Percentiles rank a stretch among this genome's conserved stretches.
These are phyloP conservation scores for Nicotiana sylvestris DNA, from an alignment of 257 asterid genomes.

Conservation along the genomic window DNA sequence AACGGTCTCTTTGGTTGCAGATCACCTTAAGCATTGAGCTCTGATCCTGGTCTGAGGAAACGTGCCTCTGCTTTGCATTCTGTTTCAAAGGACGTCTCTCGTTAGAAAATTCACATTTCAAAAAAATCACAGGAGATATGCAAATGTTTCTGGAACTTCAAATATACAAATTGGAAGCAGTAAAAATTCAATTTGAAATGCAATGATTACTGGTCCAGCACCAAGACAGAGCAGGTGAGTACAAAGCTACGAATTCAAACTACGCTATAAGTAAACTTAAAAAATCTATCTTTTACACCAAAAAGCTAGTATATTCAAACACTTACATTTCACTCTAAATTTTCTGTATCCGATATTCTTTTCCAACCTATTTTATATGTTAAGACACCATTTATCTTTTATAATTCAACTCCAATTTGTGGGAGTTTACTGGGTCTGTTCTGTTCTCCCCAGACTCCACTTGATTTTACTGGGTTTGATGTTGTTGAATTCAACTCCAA, in stretches of 20 bases:
- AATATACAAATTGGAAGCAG: background rate
- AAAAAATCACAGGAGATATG: background rate
- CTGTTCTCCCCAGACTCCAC: no score
- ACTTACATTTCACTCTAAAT: background rate
- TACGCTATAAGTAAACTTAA: background rate
- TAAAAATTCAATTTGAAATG: background rate
- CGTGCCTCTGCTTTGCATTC: constrained; percentile 75
- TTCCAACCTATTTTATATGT: background rate
- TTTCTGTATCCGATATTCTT: background rate
- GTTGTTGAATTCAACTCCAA: no score
- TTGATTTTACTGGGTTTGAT: no score
- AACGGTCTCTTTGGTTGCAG: constrained; percentile 98
- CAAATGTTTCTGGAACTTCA: background rate
- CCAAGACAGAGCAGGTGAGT: background rate
- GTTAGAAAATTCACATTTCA: background rate
- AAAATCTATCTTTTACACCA: background rate
- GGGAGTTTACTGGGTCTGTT: no score
- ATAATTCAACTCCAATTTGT: no score
- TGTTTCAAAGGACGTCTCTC: constrained; percentile 19
- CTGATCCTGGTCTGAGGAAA: constrained; percentile 75
- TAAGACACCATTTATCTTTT: background rate
- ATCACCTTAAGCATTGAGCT: constrained; percentile 98
- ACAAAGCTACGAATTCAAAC: background rate
- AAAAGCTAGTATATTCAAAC: background rate
- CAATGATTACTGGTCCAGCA: background rate